Base-by-base conservation (phyloP, 345 rosid genomes). In the Eucalyptus albens region DNA sequence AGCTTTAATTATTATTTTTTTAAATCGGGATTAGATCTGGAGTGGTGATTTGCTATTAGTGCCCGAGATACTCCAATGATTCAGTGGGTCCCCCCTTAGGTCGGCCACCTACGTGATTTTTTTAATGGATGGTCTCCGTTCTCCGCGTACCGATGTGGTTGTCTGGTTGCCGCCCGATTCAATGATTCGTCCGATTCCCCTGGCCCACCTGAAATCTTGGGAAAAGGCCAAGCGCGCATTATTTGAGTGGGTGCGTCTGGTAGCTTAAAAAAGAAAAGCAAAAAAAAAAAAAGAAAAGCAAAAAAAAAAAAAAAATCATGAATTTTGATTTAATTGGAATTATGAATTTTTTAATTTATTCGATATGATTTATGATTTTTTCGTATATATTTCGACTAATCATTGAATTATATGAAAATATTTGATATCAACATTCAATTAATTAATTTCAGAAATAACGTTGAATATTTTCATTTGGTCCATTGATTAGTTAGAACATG, bases 341-440 rank as follows among this genome's bases (percentile, higher is more conserved):
- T 53, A 53, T 21, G 11, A 53, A 3, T 53, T 53, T 53, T 53
- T 53, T 53, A 8, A 8, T 53, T 8, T 8, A 8, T 53, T 19
- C 1, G 5, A 53, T 8, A 0, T 10, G 2, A 0, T 24, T 0
- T 27, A 4, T 0, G 14, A 9, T 1, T 24, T 56, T 47, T 56
- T 24, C 2, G 3, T 26, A 56, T 9, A 24, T 56, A 1, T 56
- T 24, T 22, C 3, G 0, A 56, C 29, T 24, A 24, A 26, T 56
- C 0, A 8, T 53, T 53, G 1, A 53, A 53, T 53, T 53, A 53
- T 21, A 53, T 56, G 1, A 22, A 56, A 56, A 5, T 56, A 0
- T 56, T 24, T 0, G 6, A 56, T 24, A 11, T 56, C 0, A 1
- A 22, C 3, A 1, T 56, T 24, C 29, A 24, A 56, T 10, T 56